These are phyloP conservation scores for Fraxinus xanthoxyloides DNA, from an alignment of 305 asterid genomes.

Conservation along the genomic window DNA sequence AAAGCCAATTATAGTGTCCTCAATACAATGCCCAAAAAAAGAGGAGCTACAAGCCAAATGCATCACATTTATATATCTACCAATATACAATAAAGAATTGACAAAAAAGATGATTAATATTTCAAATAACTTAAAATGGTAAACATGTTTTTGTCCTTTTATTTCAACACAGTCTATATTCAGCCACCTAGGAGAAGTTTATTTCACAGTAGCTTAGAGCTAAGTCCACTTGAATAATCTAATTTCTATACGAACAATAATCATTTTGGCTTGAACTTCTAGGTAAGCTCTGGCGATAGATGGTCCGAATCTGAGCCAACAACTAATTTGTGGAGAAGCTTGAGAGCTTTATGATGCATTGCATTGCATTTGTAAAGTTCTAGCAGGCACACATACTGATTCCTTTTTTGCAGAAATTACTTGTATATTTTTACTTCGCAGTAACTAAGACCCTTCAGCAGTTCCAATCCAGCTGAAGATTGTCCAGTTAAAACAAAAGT, in stretches of 20 bases:
- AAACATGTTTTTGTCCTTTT: neutral
- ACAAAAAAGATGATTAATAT: neutral
- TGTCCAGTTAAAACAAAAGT: slow-evolving; percentile 88
- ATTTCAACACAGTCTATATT: slow-evolving; percentile 5
- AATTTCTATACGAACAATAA: slow-evolving; percentile 28
- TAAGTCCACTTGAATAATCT: neutral
- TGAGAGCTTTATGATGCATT: slow-evolving; percentile 90
- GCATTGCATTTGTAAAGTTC: slow-evolving; percentile 86
- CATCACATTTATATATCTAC: neutral
- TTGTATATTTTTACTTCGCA: slow-evolving; percentile 78
- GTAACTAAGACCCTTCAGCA: slow-evolving; percentile 77
- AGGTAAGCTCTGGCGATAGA: slow-evolving; percentile 64
- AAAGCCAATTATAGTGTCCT: neutral
- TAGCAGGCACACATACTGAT: slow-evolving; percentile 61
- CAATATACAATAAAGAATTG: slow-evolving; percentile 1
- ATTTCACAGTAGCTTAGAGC: neutral
- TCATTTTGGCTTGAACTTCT: slow-evolving; percentile 91
- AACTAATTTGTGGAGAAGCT: slow-evolving; percentile 78
- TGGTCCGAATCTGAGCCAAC: slow-evolving; percentile 80
- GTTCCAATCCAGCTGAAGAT: slow-evolving; percentile 74
- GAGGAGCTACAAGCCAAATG: neutral
- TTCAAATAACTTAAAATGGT: neutral
- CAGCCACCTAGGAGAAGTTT: slow-evolving; percentile 2
- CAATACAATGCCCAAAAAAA: neutral
- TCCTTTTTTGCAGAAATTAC: slow-evolving; percentile 72